Evolutionary conservation across 2,329 filamentous ascomycete species (phyloP).

Genomic region (Botrytis byssoidea): DNA sequence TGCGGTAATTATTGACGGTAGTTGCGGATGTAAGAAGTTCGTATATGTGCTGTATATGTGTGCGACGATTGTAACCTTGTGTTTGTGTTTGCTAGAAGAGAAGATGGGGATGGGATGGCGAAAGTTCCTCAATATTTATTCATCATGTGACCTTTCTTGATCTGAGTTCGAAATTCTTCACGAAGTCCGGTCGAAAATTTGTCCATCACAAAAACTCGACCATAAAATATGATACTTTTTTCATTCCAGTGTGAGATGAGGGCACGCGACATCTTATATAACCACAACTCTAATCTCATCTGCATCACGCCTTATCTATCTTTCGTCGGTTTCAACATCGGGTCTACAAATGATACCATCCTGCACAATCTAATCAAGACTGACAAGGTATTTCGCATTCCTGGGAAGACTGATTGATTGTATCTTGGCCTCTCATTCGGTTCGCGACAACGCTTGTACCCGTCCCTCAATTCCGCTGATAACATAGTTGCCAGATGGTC

Average conservation of each 20-base stretch:
- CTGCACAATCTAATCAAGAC: constrained; percentile 21
- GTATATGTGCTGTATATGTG: background rate
- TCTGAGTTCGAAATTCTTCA: background rate
- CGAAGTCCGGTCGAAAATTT: background rate
- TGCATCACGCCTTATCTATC: constrained; percentile 9
- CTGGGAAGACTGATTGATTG: constrained; percentile 13
- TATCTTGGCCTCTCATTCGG: constrained; percentile 20
- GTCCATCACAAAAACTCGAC: background rate
- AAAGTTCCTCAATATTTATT: background rate
- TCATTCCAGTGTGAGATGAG: background rate
- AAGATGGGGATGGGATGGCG: background rate
- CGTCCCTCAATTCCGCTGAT: constrained; percentile 1
- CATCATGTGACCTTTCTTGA: constrained; percentile 8
- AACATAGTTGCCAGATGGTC: constrained; percentile 4
- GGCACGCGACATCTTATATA: constrained; percentile 17
- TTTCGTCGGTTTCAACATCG: constrained; percentile 8
- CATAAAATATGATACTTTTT: background rate
- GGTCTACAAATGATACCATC: constrained; percentile 20
- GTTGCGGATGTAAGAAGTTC: background rate
- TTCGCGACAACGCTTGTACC: constrained; percentile 1
- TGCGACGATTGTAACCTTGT: background rate
- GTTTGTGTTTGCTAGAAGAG: background rate
- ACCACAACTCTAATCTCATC: constrained; percentile 2
- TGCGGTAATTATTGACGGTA: background rate
- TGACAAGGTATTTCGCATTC: constrained; percentile 18